A percentile compares a stretch with the other conserved stretches of the same genome.
These are phyloP conservation scores for Fusarium praegraminearum DNA, from an alignment of 2,329 filamentous ascomycete genomes.

Conservation along the genomic window DNA sequence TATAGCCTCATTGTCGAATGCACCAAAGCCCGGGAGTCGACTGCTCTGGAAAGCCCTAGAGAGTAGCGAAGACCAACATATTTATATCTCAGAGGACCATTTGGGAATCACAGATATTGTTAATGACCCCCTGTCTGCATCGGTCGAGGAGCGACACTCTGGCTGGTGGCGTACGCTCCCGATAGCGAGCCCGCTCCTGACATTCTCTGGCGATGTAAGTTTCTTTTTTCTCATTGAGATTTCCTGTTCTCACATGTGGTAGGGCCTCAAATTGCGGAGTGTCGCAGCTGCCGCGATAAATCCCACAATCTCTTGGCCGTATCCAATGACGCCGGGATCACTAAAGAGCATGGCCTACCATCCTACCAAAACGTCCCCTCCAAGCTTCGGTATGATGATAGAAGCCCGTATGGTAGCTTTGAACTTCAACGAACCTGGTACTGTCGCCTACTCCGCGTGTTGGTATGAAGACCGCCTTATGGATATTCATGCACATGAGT, in stretches of 20 bases:
- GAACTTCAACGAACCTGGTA: constrained; percentile 18
- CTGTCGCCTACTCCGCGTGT: constrained; percentile 25
- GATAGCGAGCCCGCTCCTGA: not conserved
- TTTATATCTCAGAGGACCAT: constrained; percentile 33
- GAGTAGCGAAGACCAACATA: not conserved
- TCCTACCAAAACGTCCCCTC: not conserved
- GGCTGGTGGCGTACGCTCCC: constrained; percentile 34
- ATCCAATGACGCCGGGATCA: constrained; percentile 8
- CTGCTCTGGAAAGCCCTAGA: constrained; percentile 4
- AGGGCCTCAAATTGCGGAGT: constrained; percentile 32
- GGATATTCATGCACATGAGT: constrained; percentile 13
- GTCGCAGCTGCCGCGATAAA: constrained; percentile 2
- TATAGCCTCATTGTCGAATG: constrained; percentile 25
- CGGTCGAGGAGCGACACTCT: not conserved
- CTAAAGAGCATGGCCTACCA: constrained; percentile 14
- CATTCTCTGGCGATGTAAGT: constrained; percentile 26
- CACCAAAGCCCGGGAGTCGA: not conserved
- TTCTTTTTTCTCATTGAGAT: rapidly evolving
- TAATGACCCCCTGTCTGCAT: not conserved
- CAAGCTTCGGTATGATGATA: not conserved
- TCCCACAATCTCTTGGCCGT: constrained; percentile 14
- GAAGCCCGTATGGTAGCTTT: constrained; percentile 21
- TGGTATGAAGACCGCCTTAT: constrained; percentile 15
- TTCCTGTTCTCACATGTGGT: not conserved
- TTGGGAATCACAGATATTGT: constrained; percentile 26